Evolutionary conservation across 2,329 filamentous ascomycete genomes (phyloP).

Genomic region (Fusarium liriodendri): DNA sequence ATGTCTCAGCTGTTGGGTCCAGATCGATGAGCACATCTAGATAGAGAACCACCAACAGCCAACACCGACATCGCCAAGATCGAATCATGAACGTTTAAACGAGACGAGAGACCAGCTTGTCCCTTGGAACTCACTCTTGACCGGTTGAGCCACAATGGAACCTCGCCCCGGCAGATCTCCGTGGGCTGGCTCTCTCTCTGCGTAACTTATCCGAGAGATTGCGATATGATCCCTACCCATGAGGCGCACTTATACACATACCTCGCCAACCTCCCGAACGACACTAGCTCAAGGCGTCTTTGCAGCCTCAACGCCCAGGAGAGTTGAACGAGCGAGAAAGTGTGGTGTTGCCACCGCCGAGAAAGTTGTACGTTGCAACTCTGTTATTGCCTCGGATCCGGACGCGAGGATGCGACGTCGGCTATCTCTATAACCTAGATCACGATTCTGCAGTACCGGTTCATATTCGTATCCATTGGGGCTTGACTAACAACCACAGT

Average conservation of each 20-base stretch:
- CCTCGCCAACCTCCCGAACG: constrained; percentile 21
- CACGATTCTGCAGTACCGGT: constrained; percentile 12
- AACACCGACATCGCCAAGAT: neutral
- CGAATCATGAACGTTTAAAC: neutral
- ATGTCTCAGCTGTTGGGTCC: neutral
- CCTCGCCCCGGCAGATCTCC: constrained; percentile 5
- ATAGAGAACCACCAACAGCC: neutral
- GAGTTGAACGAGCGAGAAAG: constrained; percentile 10
- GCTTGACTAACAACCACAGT: neutral
- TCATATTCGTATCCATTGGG: constrained; percentile 6
- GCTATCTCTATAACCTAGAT: constrained; percentile 20
- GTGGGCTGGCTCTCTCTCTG: neutral
- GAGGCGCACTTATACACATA: constrained; percentile 18
- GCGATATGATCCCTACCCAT: constrained; percentile 29
- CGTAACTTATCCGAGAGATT: constrained; percentile 15
- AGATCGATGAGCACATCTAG: neutral
- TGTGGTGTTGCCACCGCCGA: constrained; percentile 32
- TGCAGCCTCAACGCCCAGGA: neutral
- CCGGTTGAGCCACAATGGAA: neutral
- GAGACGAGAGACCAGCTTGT: neutral
- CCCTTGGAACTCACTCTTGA: neutral
- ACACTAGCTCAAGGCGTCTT: neutral
- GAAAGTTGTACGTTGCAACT: constrained; percentile 17
- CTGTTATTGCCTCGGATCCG: constrained; percentile 7
- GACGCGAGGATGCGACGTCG: constrained; percentile 37